A percentile compares a stretch with the other conserved stretches of the same genome.
These are phyloP conservation scores for Chytridiales sp. DNA, from an alignment of 371 early-diverging fungal genomes.

Conservation along the genomic window DNA sequence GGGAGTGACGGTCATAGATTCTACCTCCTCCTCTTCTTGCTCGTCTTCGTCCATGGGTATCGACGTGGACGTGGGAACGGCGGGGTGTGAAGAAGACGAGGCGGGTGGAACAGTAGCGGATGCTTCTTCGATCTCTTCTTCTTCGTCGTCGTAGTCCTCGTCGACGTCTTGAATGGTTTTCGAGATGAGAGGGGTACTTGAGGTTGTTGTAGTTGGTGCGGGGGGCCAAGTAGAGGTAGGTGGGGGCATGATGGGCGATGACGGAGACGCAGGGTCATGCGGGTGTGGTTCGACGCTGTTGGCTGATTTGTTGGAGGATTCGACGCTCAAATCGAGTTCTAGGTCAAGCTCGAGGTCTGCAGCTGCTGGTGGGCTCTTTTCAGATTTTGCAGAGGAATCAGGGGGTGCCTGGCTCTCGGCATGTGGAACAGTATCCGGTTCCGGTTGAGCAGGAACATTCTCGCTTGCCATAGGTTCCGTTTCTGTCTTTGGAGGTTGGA, in stretches of 20 bases:
- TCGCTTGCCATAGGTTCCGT: conserved; percentile 2
- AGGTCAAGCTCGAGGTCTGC: too few relatives aligned
- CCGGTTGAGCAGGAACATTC: not conserved
- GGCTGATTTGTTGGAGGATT: not conserved
- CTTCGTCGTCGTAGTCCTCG: conserved; percentile 28
- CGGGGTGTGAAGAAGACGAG: not conserved
- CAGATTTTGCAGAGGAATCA: not conserved
- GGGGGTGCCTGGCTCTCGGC: not conserved
- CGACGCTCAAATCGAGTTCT: not conserved
- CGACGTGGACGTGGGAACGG: not conserved
- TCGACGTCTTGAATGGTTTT: conserved; percentile 17
- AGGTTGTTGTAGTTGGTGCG: not conserved
- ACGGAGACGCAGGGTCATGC: not conserved
- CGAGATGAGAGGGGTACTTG: conserved; percentile 1
- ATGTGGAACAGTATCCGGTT: not conserved
- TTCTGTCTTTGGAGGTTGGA: too few relatives aligned
- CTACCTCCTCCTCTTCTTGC: conserved; percentile 5
- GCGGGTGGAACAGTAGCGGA: not conserved
- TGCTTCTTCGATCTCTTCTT: conserved; percentile 5
- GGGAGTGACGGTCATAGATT: not conserved
- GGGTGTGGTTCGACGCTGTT: not conserved
- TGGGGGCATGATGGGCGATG: not conserved
- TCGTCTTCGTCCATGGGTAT: not conserved
- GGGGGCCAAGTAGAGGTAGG: not conserved
- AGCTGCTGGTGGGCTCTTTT: not conserved